These are phyloP conservation scores for Oryza nivara DNA, from an alignment of 176 grass and related monocot genomes.

Conservation along the genomic window DNA sequence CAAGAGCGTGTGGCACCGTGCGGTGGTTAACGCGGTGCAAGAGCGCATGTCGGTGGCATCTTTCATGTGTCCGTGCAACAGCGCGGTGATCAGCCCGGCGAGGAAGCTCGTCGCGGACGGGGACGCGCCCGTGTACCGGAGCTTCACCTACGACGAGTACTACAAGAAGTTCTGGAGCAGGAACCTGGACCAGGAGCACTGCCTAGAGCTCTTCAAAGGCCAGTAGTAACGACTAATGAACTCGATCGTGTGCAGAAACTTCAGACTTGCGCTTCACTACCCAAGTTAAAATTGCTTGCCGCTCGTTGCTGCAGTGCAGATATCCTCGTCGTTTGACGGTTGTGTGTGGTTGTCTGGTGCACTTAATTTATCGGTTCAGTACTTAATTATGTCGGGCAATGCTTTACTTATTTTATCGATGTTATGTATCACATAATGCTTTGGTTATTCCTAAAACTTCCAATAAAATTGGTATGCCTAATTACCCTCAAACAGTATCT, in stretches of 20 bases:
- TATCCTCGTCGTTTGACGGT: background rate
- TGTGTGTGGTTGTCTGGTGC: background rate
- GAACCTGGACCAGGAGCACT: slow-evolving; percentile 86
- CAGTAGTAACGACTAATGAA: background rate
- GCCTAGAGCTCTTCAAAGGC: slow-evolving; percentile 66
- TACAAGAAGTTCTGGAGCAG: slow-evolving; percentile 83
- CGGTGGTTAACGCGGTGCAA: slow-evolving; percentile 67
- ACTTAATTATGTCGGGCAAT: background rate
- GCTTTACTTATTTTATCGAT: background rate
- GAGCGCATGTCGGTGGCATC: slow-evolving; percentile 91
- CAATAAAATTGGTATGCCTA: too few species aligned
- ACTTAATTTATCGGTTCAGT: background rate
- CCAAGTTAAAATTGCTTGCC: background rate
- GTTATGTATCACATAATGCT: background rate
- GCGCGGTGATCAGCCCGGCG: slow-evolving; percentile 66
- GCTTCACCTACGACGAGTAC: slow-evolving; percentile 81
- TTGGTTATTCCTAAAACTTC: too few species aligned
- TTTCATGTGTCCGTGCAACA: slow-evolving; percentile 91
- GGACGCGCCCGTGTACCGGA: slow-evolving; percentile 42
- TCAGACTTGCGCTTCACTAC: background rate
- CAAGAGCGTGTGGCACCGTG: slow-evolving; percentile 92
- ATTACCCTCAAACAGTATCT: too few species aligned
- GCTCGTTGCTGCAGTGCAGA: background rate
- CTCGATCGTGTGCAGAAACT: background rate
- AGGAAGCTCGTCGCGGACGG: slow-evolving; percentile 37